These are phyloP conservation scores for Phytophthora constricta DNA, from an alignment of 352 stramenopile genomes.

Conservation along the genomic window DNA sequence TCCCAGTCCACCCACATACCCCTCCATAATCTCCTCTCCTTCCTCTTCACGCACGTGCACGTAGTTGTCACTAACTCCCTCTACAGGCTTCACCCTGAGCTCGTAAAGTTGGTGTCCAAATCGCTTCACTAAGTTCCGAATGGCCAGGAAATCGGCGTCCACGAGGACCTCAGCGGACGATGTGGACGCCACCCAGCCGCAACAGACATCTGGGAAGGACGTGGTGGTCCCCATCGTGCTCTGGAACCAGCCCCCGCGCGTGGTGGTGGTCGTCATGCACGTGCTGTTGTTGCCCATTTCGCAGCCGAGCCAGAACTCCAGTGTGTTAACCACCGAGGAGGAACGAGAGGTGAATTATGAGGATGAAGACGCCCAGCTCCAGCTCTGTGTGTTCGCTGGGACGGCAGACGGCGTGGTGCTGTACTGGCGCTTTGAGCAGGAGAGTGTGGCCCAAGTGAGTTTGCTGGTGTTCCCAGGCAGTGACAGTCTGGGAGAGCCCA, in stretches of 20 bases:
- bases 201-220: conserved; percentile 33
- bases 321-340: conserved; percentile 27
- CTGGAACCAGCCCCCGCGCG: conserved; percentile 60
- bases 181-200: conserved; percentile 16
- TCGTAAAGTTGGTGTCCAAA: background rate
- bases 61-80: background rate
- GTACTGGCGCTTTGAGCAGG: conserved; percentile 75
- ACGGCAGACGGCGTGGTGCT: conserved; percentile 69
- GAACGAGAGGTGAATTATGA: conserved; percentile 41
- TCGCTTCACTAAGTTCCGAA: conserved; percentile 5
- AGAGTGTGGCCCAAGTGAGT: conserved; percentile 69
- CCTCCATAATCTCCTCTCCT: background rate
- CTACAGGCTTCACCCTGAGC: conserved; percentile 5
- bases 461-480: conserved; percentile 55
- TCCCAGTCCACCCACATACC: background rate
- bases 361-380: conserved; percentile 43
- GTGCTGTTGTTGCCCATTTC: conserved; percentile 69
- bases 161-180: conserved; percentile 20
- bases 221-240: conserved; percentile 76
- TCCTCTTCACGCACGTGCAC: conserved; percentile 1
- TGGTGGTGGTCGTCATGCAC: conserved; percentile 65
- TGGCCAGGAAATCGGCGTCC: conserved; percentile 29
- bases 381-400: conserved; percentile 77
- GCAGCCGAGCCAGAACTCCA: conserved; percentile 76
- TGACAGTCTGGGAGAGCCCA: conserved; percentile 27